Evolutionary conservation across 2,329 filamentous ascomycete species (phyloP).

Genomic region (Penicillium rolfsii): DNA sequence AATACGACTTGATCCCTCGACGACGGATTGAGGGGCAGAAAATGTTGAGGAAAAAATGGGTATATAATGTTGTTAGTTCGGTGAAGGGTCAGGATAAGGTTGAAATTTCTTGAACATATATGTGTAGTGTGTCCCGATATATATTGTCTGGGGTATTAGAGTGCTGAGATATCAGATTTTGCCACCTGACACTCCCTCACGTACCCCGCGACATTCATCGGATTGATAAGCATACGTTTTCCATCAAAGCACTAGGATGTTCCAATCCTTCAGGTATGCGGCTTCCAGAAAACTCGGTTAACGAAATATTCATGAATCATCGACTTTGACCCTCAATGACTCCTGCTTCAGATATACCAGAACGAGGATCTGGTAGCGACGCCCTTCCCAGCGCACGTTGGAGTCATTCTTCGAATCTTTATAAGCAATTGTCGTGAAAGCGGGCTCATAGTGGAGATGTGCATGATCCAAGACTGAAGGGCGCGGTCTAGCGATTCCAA

Average conservation of each 20-base stretch:
- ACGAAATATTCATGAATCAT: neutral
- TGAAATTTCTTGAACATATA: neutral
- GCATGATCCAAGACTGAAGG: conserved; percentile 13
- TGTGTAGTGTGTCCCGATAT: no score
- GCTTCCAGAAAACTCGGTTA: neutral
- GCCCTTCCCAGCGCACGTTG: neutral
- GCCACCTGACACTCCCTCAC: no score
- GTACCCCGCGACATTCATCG: neutral
- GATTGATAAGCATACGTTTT: neutral
- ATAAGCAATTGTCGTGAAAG: neutral
- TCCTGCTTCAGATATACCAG: neutral
- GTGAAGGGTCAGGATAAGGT: neutral
- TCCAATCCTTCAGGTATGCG: neutral
- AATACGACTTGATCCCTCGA: neutral
- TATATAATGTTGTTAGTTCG: neutral
- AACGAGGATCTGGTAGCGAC: neutral
- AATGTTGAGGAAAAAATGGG: neutral
- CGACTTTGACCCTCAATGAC: neutral
- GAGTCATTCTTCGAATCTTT: neutral
- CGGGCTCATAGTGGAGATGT: conserved; percentile 7
- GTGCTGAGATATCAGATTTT: neutral
- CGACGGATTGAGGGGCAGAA: neutral
- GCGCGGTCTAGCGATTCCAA: conserved; percentile 7
- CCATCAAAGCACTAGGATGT: neutral
- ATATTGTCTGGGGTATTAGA: no score